Evolutionary conservation across 345 rosid genomes (phyloP), one percentile per base, ranked within the genome.

Genomic region (Syzygium jambos): DNA sequence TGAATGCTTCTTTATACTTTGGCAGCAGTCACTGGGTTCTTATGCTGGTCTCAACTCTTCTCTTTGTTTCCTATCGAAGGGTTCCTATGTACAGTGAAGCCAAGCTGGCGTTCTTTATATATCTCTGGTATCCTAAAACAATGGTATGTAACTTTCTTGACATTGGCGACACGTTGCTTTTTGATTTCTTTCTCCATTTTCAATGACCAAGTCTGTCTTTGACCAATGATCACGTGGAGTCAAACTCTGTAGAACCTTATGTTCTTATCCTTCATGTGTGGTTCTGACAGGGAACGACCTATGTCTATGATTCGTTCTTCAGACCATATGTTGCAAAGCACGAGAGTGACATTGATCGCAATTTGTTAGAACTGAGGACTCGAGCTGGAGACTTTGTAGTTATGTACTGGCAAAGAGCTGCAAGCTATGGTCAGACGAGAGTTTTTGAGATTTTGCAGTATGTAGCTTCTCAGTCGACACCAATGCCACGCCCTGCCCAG

Each of bases 71-170:
- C 56, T 85, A 54, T 86, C 90, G 88, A 88, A 95, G 97, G 95
- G 93, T 94, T 86, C 97, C 97, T 7, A 90, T 95, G 94, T 95
- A 95, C 90, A 92, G 94, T 87, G 96, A 92, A 89, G 97, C 93
- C 41, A 95, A 95, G 92, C 87, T 95, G 91, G 96, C 95, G 43
- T 93, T 94, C 88, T 90, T 91, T 56, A 85, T 95, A 80, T 94
- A 95, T 85, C 92, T 95, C 65, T 95, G 95, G 97, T 92, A 92
- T 86, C 96, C 97, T 22, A 95, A 95, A 89, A 92, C 96, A 10
- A 93, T 89, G 92, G 96, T 93, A 85, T 9, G 87, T 38, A 43
- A 22, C 29, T 85, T 23, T 59, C 5, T n/a, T 63, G 78, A 34
- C 38, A 86, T 68, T 30, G 68, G 38, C 9, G 15, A 23, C 61